Evolutionary conservation across 2,329 filamentous ascomycete genomes (phyloP).

Genomic region (Alternaria brassicicola): DNA sequence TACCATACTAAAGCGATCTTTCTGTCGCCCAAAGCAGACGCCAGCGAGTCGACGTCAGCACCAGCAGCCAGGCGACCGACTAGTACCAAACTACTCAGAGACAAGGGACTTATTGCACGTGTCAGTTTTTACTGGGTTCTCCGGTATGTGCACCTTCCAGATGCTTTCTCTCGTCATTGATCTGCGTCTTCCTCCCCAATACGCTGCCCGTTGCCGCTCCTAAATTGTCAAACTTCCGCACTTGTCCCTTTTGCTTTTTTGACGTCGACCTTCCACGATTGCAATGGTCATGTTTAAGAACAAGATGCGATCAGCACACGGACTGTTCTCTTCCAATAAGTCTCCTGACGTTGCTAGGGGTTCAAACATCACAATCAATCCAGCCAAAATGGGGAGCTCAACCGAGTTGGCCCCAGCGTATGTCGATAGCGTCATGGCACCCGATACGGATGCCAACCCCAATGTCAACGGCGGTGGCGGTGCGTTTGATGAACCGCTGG

Average conservation of each 20-base stretch:
- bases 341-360: constrained; percentile 27
- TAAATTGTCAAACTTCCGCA: background rate
- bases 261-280: background rate
- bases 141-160: constrained; percentile 30
- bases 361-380: constrained; percentile 29
- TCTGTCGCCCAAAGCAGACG: constrained; percentile 4
- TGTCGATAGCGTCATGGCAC: constrained; percentile 40
- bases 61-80: constrained; percentile 1
- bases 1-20: constrained; percentile 9
- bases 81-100: constrained; percentile 2
- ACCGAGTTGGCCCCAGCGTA: constrained; percentile 27
- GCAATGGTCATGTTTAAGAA: constrained; percentile 38
- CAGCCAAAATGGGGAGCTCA: constrained; percentile 34
- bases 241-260: constrained; percentile 1
- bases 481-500: constrained; percentile 39
- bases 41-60: constrained; percentile 8
- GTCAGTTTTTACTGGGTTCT: constrained; percentile 9
- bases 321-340: constrained; percentile 32
- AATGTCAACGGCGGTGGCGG: constrained; percentile 22
- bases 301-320: constrained; percentile 42
- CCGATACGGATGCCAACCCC: constrained; percentile 21
- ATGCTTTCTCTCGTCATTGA: constrained; percentile 27
- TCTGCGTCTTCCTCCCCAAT: constrained; percentile 11
- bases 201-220: constrained; percentile 8
- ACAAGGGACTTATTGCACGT: constrained; percentile 11